A percentile compares a stretch with the other conserved stretches of the same genome.
phyloP scores from a whole-genome alignment of 1,284 basidiomycete species.

The Abortiporus biennis region DNA sequence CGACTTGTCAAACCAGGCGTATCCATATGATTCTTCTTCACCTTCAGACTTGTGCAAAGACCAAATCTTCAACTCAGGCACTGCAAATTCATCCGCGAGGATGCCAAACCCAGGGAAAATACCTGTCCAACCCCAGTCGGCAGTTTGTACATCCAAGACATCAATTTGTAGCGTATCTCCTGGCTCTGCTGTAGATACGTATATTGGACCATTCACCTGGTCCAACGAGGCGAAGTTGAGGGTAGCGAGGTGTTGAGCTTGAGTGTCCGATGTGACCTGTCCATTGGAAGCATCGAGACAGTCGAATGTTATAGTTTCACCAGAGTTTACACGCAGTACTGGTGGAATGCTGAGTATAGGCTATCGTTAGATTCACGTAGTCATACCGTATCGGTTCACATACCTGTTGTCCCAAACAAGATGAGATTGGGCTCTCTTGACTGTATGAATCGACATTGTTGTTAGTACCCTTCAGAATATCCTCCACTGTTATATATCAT shows the following conservation, averaged over 20 bases:
- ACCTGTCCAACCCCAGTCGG: conserved; percentile 58
- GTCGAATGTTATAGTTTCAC: conserved; percentile 49
- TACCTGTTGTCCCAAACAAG: too few species aligned
- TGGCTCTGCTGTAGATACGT: conserved; percentile 40
- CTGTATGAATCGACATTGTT: too few species aligned
- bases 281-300: conserved; percentile 61
- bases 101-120: conserved; percentile 55
- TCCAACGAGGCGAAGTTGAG: conserved; percentile 43
- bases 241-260: conserved; percentile 26
- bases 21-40: conserved; percentile 19
- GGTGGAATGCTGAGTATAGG: conserved; percentile 55
- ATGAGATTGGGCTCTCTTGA: too few species aligned
- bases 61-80: conserved; percentile 50
- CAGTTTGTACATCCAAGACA: conserved; percentile 42
- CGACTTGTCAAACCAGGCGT: conserved; percentile 42
- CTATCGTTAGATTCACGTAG: too few species aligned
- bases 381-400: too few species aligned
- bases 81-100: conserved; percentile 46
- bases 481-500: too few species aligned
- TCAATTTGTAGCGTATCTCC: conserved; percentile 58
- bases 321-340: conserved; percentile 41
- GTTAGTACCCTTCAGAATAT: too few species aligned
- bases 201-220: conserved; percentile 55
- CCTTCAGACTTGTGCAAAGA: conserved; percentile 23
- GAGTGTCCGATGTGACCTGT: conserved; percentile 43